These are phyloP conservation scores for Luvunga scandens DNA, from an alignment of 345 rosid genomes.

Conservation along the genomic window DNA sequence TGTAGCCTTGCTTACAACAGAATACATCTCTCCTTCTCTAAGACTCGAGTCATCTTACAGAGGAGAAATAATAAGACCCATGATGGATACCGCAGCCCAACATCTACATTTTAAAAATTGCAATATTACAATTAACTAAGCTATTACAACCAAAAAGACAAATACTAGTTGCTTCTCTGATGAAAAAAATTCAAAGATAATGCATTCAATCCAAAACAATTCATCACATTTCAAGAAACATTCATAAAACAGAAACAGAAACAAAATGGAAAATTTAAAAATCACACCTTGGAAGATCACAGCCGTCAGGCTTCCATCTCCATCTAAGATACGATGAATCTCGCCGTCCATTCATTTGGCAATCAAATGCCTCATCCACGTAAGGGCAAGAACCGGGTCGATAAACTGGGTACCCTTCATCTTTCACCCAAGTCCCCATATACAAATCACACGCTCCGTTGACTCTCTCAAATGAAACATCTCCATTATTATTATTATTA, in stretches of 20 bases:
- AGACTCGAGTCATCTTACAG: not conserved
- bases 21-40: not conserved
- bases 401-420: conserved; percentile 66
- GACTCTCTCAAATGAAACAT: conserved; percentile 21
- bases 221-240: not conserved
- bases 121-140: not conserved
- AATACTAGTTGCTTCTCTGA: not conserved
- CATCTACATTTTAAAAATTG: not conserved
- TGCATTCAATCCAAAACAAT: not conserved
- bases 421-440: conserved; percentile 73
- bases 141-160: not conserved
- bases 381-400: conserved; percentile 82
- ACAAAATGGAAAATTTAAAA: not conserved
- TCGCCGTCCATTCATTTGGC: conserved; percentile 72
- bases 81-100: not conserved
- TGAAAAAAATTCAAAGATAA: not conserved
- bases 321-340: conserved; percentile 72
- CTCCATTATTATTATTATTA: not conserved
- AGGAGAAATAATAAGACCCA: not conserved
- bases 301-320: conserved; percentile 93
- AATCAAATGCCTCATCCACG: conserved; percentile 87
- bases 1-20: not conserved
- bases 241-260: not conserved
- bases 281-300: conserved; percentile 84
- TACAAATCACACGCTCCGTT: conserved; percentile 65